Evolutionary conservation across 768 basidiomycete genomes (phyloP).

Genomic region (Termitomyces sp.): DNA sequence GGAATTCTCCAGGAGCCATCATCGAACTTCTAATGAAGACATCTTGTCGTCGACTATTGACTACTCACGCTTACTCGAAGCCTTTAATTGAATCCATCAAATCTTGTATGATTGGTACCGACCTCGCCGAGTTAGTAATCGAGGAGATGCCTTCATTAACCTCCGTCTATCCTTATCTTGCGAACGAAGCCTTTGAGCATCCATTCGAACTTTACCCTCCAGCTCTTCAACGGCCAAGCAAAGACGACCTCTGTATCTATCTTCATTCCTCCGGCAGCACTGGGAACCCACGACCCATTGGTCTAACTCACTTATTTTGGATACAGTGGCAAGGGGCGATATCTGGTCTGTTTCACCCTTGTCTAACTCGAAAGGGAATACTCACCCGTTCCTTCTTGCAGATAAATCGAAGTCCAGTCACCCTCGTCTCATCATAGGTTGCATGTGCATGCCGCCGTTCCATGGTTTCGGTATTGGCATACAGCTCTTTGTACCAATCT

Average conservation of each 20-base stretch:
- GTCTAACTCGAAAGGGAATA: not conserved
- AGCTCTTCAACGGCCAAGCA: slow-evolving; percentile 2
- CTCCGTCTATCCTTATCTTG: slow-evolving; percentile 13
- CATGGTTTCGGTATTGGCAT: slow-evolving; percentile 26
- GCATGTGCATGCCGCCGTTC: slow-evolving; percentile 28
- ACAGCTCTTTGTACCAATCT: slow-evolving; percentile 25
- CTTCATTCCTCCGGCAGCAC: slow-evolving; percentile 37
- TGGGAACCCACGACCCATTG: slow-evolving; percentile 33
- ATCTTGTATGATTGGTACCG: slow-evolving; percentile 10
- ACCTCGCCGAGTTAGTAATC: slow-evolving; percentile 17
- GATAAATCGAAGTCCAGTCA: not conserved
- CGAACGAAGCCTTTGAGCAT: slow-evolving; percentile 5
- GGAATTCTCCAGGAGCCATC: slow-evolving; percentile 30
- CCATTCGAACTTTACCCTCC: slow-evolving; percentile 9
- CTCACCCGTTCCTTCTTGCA: not conserved
- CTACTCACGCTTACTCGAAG: slow-evolving; percentile 23
- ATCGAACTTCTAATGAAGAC: slow-evolving; percentile 30
- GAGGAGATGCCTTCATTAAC: slow-evolving; percentile 23
- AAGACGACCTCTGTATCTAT: slow-evolving; percentile 18
- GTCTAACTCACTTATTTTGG: slow-evolving; percentile 18
- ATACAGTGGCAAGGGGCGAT: slow-evolving; percentile 15
- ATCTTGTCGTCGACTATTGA: slow-evolving; percentile 31
- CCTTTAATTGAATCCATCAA: slow-evolving; percentile 23
- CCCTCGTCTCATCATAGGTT: not conserved
- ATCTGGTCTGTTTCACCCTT: slow-evolving; percentile 15